phyloP scores from a whole-genome alignment of 1,284 basidiomycete genomes.

The Moesziomyces aphidis region DNA sequence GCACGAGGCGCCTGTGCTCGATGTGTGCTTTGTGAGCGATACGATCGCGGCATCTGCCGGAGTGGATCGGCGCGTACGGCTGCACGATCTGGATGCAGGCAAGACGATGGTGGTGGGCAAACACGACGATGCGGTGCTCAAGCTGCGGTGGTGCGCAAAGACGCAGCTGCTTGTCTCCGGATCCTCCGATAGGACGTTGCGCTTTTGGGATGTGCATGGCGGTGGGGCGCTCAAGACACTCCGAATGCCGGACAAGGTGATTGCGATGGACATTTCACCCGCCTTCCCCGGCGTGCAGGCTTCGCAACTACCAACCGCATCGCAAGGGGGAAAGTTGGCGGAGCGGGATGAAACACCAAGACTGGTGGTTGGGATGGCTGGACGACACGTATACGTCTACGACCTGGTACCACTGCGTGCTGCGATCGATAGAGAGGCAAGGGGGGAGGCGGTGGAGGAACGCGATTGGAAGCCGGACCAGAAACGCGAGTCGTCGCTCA shows the following conservation, averaged over 20 bases:
- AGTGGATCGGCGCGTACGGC: slow-evolving; percentile 59
- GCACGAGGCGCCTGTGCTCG: slow-evolving; percentile 63
- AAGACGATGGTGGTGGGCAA: slow-evolving; percentile 60
- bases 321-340: neutral
- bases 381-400: slow-evolving; percentile 54
- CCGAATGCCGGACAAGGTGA: slow-evolving; percentile 56
- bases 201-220: slow-evolving; percentile 50
- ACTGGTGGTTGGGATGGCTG: slow-evolving; percentile 59
- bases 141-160: slow-evolving; percentile 51
- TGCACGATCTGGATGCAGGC: slow-evolving; percentile 56
- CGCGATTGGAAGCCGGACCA: slow-evolving; percentile 70
- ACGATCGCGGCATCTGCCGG: slow-evolving; percentile 55
- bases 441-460: slow-evolving; percentile 22
- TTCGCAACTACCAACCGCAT: slow-evolving; percentile 2
- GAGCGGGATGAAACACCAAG: slow-evolving; percentile 43
- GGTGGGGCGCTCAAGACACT: slow-evolving; percentile 34
- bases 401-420: slow-evolving; percentile 41
- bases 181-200: slow-evolving; percentile 50
- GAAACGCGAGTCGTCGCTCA: slow-evolving; percentile 88
- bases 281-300: slow-evolving; percentile 5
- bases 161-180: slow-evolving; percentile 48
- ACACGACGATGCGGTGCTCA: slow-evolving; percentile 53
- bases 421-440: slow-evolving; percentile 26
- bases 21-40: slow-evolving; percentile 60
- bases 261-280: slow-evolving; percentile 61